Base-by-base conservation (phyloP, 1,139 yeast genomes). In the Arxiozyma slooffiae region DNA sequence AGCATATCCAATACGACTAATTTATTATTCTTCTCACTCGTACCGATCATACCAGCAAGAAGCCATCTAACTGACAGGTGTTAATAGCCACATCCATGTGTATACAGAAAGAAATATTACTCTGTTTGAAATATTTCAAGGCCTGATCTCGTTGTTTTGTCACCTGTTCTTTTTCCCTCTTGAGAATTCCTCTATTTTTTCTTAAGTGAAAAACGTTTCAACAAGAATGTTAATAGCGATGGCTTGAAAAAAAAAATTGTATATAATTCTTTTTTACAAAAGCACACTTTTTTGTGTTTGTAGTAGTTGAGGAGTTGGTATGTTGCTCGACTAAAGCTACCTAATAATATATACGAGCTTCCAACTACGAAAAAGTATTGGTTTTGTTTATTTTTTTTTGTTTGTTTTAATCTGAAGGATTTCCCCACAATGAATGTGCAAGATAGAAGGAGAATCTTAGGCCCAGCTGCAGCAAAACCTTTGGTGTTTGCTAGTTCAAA, bases 391-490 rank as follows among this genome's bases (percentile, higher is more conserved):
- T 20, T 38, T 18, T 18, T 20, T 14, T 38, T 20, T 40, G 21
- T 23, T 39, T 7, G 18, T 20, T 2, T 16, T 23, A 41, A 6
- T n/a, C 26, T 41, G 26, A 41, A 41, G 17, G 20, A 24, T 17
- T 2, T 16, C 14, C 34, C 23, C n/a, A 30, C 6, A 22, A 72
- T 72, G 76, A 74, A 67, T 56, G 69, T 70, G 26, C 71, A 71
- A 47, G 92, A 85, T 61, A 80, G 92, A 74, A 79, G 88, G 73
- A 75, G 90, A 65, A 70, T 84, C 23, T 61, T 81, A 41, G 92
- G 90, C 0, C 92, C 92, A 1, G 59, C 72, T 1, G 76, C 76
- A 53, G 84, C 84, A 7, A 71, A 71, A 48, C 76, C 80, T 20
- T 76, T 85, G 16, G 67, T 63, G 0, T 77, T 75, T 40, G 41